Evolutionary conservation across 179 eudicot genomes (phyloP).

Genomic region (Heliamphora pulchella): DNA sequence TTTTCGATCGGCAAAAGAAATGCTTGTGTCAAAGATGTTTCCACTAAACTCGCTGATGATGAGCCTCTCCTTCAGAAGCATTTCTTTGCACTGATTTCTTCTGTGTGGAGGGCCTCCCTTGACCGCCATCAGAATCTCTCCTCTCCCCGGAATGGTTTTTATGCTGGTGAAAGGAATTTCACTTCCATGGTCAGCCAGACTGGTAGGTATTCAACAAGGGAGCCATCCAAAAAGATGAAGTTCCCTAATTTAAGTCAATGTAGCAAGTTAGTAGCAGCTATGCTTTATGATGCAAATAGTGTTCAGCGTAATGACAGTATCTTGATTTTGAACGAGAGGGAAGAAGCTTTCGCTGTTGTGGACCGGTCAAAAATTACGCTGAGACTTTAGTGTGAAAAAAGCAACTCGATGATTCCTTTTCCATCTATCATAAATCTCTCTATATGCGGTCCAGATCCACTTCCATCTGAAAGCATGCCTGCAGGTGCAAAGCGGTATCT

Average conservation of each 20-base stretch:
- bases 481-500: constrained; percentile 31
- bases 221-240: constrained; percentile 33
- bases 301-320: constrained; percentile 23
- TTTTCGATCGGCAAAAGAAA: no score
- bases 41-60: constrained; percentile 64
- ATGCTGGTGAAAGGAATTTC: constrained; percentile 40
- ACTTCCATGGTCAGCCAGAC: constrained; percentile 31
- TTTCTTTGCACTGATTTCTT: constrained; percentile 64
- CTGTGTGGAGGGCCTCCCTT: constrained; percentile 59
- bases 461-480: constrained; percentile 23
- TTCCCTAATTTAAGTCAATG: constrained; percentile 43
- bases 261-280: constrained; percentile 48
- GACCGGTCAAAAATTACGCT: constrained; percentile 62
- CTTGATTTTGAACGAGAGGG: constrained; percentile 28
- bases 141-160: constrained; percentile 33
- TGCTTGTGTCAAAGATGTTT: constrained; percentile 31
- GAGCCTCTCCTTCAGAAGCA: constrained; percentile 84
- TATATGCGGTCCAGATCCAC: constrained; percentile 38
- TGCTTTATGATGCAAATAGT: constrained; percentile 41
- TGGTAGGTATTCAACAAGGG: constrained; percentile 25
- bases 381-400: constrained; percentile 37
- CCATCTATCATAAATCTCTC: constrained; percentile 56
- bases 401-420: constrained; percentile 30
- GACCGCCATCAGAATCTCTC: constrained; percentile 30
- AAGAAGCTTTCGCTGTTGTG: constrained; percentile 27